Evolutionary conservation across 345 rosid genomes (phyloP), one percentile per base, ranked within the genome.

Genomic region (Lepidium didymum): DNA sequence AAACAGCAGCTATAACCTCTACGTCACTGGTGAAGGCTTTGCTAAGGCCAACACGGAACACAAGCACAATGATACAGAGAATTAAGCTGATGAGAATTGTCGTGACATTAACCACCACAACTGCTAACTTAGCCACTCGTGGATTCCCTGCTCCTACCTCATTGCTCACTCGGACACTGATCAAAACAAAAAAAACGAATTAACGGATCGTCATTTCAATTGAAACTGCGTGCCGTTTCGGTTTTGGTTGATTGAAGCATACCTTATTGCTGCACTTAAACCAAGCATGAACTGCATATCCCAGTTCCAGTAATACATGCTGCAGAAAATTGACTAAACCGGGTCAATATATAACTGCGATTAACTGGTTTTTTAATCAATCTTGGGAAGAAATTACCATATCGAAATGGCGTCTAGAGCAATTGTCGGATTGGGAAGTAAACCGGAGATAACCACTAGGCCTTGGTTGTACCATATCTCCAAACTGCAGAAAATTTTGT

Each of bases 401-500:
- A 94, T 91, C 42, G 97, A 89, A 75, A 89, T 74, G 14, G 99
- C 85, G 69, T 89, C 97, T 3, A 94, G 72, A n/a, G 99, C 40
- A 45, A 94, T 67, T 25, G 91, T 86, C 1, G 99, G 87, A 65
- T 84, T 66, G 8, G 89, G 3, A 50, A 94, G 99, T 33, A 87
- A 84, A 27, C 99, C 99, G 6, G 96, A 84, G 33, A 94, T 77
- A 6, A 94, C 79, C 65, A 94, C 97, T 72, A 94, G 76, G 56
- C 96, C 99, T 86, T 94, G 99, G 72, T 57, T 83, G 83, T 91
- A 94, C 96, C 99, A 94, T 59, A 94, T 83, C 85, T 94, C 99
- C 86, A 94, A 87, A 67, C 96, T 94, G 43, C 76, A 67, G 16
- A 29, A 3, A 23, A 16, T 10, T 16, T 27, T 27, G 31, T 0